Evolutionary conservation across 1,284 basidiomycete species (phyloP).

Genomic region (Ceratobasidium sp.): DNA sequence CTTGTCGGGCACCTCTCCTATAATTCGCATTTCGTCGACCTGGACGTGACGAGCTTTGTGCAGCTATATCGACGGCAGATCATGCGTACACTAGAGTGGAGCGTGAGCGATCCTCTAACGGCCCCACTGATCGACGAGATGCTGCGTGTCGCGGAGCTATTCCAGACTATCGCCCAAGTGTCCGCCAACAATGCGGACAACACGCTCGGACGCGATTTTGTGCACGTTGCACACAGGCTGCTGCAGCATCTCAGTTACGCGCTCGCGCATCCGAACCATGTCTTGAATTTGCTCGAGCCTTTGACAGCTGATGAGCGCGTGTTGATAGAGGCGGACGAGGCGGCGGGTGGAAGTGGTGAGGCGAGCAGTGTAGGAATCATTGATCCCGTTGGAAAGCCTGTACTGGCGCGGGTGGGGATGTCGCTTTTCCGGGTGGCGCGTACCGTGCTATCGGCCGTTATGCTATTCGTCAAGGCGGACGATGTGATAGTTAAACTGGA

Average conservation of each 20-base stretch:
- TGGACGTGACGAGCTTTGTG: slow-evolving; percentile 87
- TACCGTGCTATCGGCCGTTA: slow-evolving; percentile 29
- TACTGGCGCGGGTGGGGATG: slow-evolving; percentile 70
- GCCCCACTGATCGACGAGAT: slow-evolving; percentile 83
- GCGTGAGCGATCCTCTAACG: slow-evolving; percentile 78
- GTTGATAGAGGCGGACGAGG: slow-evolving; percentile 71
- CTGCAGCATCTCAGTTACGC: slow-evolving; percentile 91
- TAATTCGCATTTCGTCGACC: slow-evolving; percentile 85
- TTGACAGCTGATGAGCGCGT: slow-evolving; percentile 80
- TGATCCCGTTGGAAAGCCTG: slow-evolving; percentile 74
- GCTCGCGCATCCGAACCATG: slow-evolving; percentile 88
- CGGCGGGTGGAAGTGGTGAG: not conserved
- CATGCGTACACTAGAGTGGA: slow-evolving; percentile 81
- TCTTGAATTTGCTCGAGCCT: slow-evolving; percentile 84
- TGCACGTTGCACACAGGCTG: slow-evolving; percentile 60
- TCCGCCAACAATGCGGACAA: slow-evolving; percentile 12
- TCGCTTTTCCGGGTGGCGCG: slow-evolving; percentile 30
- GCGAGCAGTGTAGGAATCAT: slow-evolving; percentile 61
- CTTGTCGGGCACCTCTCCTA: slow-evolving; percentile 72
- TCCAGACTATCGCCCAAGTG: slow-evolving; percentile 71
- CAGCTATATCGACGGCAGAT: slow-evolving; percentile 89
- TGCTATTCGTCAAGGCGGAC: slow-evolving; percentile 41
- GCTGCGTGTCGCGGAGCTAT: slow-evolving; percentile 80
- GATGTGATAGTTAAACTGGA: slow-evolving; percentile 40
- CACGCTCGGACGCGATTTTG: slow-evolving; percentile 71